Percentiles rank a stretch among this genome's conserved stretches.
Conservation (phyloP, 345 rosid species). For the Abelmoschus esculentus region DNA sequence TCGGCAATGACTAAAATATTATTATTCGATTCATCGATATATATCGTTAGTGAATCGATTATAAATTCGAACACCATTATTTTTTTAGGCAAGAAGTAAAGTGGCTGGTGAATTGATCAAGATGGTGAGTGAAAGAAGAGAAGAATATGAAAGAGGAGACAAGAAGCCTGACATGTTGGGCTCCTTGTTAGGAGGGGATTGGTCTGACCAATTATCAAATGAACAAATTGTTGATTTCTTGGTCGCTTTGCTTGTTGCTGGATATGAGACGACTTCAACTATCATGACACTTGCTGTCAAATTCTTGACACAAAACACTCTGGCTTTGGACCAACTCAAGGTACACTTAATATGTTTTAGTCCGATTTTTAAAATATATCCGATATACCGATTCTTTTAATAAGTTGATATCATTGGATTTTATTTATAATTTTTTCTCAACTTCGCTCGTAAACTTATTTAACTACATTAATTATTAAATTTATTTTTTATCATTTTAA, state of each 20-base stretch:
- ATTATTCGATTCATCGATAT: too few species aligned
- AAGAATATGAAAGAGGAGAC: slow-evolving; percentile 30
- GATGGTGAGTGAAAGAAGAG: not conserved
- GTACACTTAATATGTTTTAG: slow-evolving; percentile 17
- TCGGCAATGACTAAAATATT: too few species aligned
- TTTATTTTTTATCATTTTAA: too few species aligned
- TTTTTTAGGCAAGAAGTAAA: not conserved
- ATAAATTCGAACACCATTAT: too few species aligned
- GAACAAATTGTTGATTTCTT: slow-evolving; percentile 84
- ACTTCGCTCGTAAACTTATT: too few species aligned
- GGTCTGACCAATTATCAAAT: slow-evolving; percentile 63
- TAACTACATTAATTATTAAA: too few species aligned
- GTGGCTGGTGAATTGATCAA: not conserved
- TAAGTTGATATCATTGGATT: too few species aligned
- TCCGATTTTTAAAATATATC: too few species aligned
- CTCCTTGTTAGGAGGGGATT: slow-evolving; percentile 59
- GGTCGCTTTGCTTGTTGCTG: slow-evolving; percentile 82
- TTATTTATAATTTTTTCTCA: too few species aligned
- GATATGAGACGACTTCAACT: slow-evolving; percentile 92
- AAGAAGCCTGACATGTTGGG: slow-evolving; percentile 67
- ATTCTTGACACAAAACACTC: slow-evolving; percentile 82
- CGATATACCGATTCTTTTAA: too few species aligned
- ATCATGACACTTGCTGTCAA: slow-evolving; percentile 94
- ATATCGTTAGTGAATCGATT: too few species aligned
- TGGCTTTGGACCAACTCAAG: slow-evolving; percentile 82